phyloP scores from a whole-genome alignment of 2,329 filamentous ascomycete species.

The Furcasterigmium furcatum region DNA sequence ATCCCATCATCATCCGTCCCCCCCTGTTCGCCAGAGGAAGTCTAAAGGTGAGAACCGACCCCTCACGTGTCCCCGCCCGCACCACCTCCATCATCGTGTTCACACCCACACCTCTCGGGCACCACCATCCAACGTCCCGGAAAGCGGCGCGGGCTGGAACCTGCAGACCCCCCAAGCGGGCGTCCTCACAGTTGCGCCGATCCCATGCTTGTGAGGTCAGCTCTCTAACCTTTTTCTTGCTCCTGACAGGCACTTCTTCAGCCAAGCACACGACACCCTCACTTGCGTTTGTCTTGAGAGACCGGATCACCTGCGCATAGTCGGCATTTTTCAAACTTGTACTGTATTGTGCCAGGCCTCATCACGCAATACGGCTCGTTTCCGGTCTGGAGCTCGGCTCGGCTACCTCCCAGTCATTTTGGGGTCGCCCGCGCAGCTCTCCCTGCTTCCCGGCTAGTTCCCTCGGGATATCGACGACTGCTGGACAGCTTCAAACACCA shows the following conservation, averaged over 20 bases:
- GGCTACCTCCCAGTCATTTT: too few species aligned
- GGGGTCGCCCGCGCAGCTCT: too few species aligned
- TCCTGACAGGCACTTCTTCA: not conserved
- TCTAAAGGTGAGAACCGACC: not conserved
- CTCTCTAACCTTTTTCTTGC: not conserved
- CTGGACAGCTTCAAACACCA: too few species aligned
- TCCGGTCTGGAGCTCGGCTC: too few species aligned
- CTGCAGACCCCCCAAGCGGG: not conserved
- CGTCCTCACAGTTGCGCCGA: not conserved
- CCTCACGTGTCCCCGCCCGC: constrained; percentile 4
- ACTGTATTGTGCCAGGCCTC: too few species aligned
- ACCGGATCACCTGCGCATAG: not conserved
- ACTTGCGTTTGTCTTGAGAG: not conserved
- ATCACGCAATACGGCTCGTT: too few species aligned
- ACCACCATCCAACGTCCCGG: not conserved
- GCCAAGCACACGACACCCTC: not conserved
- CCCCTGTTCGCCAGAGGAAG: not conserved
- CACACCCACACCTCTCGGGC: not conserved
- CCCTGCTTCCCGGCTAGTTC: too few species aligned
- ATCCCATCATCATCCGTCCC: not conserved
- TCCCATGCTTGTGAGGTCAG: not conserved
- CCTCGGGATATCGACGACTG: not conserved
- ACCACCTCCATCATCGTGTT: not conserved
- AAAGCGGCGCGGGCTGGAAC: not conserved
- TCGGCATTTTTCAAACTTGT: too few species aligned